A percentile compares a stretch with the other conserved stretches of the same genome.
Conservation (phyloP, 495 filamentous ascomycete genomes). For the Chaetomidium leptoderma region DNA sequence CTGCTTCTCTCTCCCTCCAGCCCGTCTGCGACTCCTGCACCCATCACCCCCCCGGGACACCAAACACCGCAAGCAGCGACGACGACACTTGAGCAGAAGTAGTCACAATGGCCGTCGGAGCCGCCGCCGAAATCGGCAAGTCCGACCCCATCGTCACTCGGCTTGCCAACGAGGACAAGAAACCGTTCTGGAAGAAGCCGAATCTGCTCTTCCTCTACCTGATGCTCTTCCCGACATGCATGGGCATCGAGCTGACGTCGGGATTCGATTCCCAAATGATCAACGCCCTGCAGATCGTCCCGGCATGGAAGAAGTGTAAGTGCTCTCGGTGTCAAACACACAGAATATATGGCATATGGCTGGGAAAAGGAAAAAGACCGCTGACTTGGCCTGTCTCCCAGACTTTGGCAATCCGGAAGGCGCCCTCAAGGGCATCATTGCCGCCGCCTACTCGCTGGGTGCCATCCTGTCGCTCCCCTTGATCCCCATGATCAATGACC, state of each 20-base stretch:
- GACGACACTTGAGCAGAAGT: neutral
- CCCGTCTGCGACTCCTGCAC: no score
- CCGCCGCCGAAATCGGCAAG: slow-evolving; percentile 25
- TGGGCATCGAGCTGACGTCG: slow-evolving; percentile 68
- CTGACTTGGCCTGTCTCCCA: slow-evolving; percentile 12
- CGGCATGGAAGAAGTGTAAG: slow-evolving; percentile 51
- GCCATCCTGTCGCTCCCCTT: slow-evolving; percentile 46
- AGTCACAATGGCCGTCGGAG: slow-evolving; percentile 19
- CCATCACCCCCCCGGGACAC: no score
- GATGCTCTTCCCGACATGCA: slow-evolving; percentile 58
- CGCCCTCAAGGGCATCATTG: slow-evolving; percentile 20
- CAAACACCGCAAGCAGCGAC: neutral
- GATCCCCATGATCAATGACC: slow-evolving; percentile 47
- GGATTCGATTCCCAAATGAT: slow-evolving; percentile 70
- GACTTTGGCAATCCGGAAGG: slow-evolving; percentile 39
- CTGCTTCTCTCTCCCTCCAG: no score
- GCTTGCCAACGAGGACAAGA: neutral
- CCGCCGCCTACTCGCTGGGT: slow-evolving; percentile 36
- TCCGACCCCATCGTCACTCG: slow-evolving; percentile 41
- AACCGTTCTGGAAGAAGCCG: slow-evolving; percentile 54
- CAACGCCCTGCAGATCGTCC: slow-evolving; percentile 61
- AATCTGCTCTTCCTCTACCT: slow-evolving; percentile 59
- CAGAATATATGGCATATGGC: no score
- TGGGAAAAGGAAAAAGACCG: no score
- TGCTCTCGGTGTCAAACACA: no score